These are phyloP conservation scores for Solanum sitiens DNA, from an alignment of 257 asterid species.

Conservation along the genomic window DNA sequence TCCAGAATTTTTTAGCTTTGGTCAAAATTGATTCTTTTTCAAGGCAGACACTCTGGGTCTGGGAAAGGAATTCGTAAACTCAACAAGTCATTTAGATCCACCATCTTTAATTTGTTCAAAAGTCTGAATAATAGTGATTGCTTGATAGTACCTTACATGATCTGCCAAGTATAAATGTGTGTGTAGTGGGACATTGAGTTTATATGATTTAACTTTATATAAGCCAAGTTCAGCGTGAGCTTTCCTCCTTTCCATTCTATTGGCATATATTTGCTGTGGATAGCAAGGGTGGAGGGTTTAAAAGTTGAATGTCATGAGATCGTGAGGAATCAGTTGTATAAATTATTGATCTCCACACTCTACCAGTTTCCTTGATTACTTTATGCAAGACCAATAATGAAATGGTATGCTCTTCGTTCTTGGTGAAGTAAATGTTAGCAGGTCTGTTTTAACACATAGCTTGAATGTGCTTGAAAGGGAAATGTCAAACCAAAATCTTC, in stretches of 20 bases:
- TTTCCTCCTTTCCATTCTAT: background rate
- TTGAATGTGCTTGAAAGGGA: background rate
- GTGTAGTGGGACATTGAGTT: background rate
- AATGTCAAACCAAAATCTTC: background rate
- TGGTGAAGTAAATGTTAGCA: background rate
- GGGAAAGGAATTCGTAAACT: background rate
- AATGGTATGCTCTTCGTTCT: background rate
- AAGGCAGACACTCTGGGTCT: background rate
- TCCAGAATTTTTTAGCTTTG: background rate
- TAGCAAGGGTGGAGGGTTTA: background rate
- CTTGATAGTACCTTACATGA: background rate
- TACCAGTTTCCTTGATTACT: background rate
- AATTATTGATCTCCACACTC: background rate
- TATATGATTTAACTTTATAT: background rate
- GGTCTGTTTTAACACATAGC: background rate
- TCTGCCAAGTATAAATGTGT: background rate
- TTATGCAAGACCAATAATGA: background rate
- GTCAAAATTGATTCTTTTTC: background rate
- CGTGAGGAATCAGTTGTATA: background rate
- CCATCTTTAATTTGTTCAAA: background rate
- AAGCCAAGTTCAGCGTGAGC: background rate
- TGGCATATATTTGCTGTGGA: background rate
- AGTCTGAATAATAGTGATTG: background rate
- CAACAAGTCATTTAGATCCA: background rate
- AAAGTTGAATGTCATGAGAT: background rate